Conservation (phyloP, 78 protist species). For the Blattamonas nauphoetae region DNA sequence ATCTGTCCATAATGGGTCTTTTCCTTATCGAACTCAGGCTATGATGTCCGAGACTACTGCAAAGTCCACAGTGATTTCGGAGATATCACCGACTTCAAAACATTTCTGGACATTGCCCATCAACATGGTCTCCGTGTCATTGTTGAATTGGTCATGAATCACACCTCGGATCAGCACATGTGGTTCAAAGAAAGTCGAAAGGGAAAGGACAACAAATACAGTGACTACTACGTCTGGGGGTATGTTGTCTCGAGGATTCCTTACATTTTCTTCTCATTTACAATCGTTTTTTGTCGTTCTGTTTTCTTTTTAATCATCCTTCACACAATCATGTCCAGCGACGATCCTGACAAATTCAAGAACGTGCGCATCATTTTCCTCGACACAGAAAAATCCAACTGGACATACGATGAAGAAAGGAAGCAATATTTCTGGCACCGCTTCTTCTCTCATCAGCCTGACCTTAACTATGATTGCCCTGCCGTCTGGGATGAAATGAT, state of each 20-base stretch:
- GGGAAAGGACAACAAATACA: conserved; percentile 36
- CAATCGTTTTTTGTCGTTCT: too few relatives aligned
- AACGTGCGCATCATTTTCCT: conserved; percentile 55
- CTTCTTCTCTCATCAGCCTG: conserved; percentile 62
- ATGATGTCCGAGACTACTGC: conserved; percentile 64
- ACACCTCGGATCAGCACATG: conserved; percentile 57
- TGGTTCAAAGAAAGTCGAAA: conserved; percentile 59
- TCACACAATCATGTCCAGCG: conserved; percentile 19
- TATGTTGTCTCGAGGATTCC: too few relatives aligned
- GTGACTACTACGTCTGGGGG: conserved; percentile 50
- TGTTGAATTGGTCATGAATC: conserved; percentile 56
- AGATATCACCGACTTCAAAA: conserved; percentile 46
- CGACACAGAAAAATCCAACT: conserved; percentile 55
- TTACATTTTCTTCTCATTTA: too few relatives aligned
- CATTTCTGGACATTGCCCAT: conserved; percentile 44
- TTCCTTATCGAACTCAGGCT: too few relatives aligned
- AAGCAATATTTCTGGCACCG: conserved; percentile 66
- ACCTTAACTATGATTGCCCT: conserved; percentile 37
- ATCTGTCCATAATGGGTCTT: too few relatives aligned
- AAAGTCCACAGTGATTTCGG: conserved; percentile 64
- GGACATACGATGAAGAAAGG: conserved; percentile 53
- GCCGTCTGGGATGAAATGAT: conserved; percentile 45
- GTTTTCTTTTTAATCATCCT: too few relatives aligned
- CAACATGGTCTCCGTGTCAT: conserved; percentile 39
- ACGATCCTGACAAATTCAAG: conserved; percentile 27